phyloP scores from a whole-genome alignment of 169 alveolate genomes.

The Babesia ovata region DNA sequence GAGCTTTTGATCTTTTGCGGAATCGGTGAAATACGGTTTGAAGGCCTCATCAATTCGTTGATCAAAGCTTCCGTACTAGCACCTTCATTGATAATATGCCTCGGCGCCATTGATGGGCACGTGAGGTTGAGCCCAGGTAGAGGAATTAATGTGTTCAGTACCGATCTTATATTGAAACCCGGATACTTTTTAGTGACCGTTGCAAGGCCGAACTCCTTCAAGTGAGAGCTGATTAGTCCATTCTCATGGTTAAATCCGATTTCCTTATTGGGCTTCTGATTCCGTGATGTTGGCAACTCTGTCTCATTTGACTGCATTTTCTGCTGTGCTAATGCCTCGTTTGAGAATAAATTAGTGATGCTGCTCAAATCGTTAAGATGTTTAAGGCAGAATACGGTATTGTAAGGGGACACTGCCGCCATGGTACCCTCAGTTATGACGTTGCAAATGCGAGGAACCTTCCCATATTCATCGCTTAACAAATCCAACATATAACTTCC shows the following conservation, averaged over 20 bases:
- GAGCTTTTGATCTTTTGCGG: not conserved
- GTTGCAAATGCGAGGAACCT: conserved; percentile 64
- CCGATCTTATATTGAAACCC: conserved; percentile 11
- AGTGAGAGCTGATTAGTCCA: conserved; percentile 9
- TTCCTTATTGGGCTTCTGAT: not conserved
- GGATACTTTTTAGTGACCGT: conserved; percentile 20
- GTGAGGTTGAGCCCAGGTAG: conserved; percentile 33
- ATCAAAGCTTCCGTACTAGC: conserved; percentile 20
- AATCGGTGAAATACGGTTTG: conserved; percentile 43
- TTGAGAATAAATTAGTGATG: conserved; percentile 34
- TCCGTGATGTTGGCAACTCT: not conserved
- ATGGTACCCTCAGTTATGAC: conserved; percentile 34
- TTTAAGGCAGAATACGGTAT: conserved; percentile 39
- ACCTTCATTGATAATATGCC: not conserved
- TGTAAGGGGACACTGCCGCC: conserved; percentile 60
- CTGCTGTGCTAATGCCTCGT: conserved; percentile 29
- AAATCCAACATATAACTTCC: conserved; percentile 92
- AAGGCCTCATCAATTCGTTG: conserved; percentile 14
- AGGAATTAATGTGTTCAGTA: conserved; percentile 40
- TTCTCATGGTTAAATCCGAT: conserved; percentile 20
- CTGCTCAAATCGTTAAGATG: conserved; percentile 18
- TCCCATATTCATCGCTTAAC: conserved; percentile 86
- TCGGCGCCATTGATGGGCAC: conserved; percentile 37
- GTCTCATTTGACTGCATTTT: not conserved
- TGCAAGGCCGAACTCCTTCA: conserved; percentile 25